Conservation (phyloP, 345 rosid genomes). For the Xanthoceras sorbifolium region DNA sequence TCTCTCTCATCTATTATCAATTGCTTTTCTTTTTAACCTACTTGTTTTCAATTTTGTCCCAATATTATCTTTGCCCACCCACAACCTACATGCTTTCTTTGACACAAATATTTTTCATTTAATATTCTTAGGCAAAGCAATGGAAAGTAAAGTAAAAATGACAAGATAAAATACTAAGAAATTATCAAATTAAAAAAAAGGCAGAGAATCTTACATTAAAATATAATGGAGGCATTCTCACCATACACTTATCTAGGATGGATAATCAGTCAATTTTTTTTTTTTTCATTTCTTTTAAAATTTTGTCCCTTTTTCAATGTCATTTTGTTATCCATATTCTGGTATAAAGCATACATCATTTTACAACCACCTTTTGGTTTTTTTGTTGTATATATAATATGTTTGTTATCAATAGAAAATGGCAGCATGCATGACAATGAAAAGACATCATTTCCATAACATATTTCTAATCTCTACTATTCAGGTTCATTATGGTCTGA, state of each 20-base stretch:
- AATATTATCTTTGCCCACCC: not conserved
- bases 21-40: slow-evolving; percentile 19
- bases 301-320: slow-evolving; percentile 7
- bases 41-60: slow-evolving; percentile 18
- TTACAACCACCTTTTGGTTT: not conserved
- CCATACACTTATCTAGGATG: not conserved
- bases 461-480: too few relatives aligned
- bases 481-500: too few relatives aligned
- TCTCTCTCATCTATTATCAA: slow-evolving; percentile 47
- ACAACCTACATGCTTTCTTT: not conserved
- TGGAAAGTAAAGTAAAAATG: not conserved
- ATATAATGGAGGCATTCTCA: slow-evolving; percentile 14
- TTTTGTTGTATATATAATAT: not conserved
- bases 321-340: slow-evolving; percentile 3
- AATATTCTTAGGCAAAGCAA: not conserved
- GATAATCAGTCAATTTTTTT: slow-evolving; percentile 1
- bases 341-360: not conserved
- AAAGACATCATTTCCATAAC: too few relatives aligned
- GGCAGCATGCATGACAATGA: too few relatives aligned
- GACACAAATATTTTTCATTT: too few relatives aligned
- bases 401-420: too few relatives aligned
- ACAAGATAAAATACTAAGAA: not conserved
- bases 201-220: slow-evolving; percentile 7
- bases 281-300: not conserved
- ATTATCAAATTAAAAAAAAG: not conserved